A percentile compares a stretch with the other conserved stretches of the same genome.
These are phyloP conservation scores for Nitzschia sp. DNA, from an alignment of 108 stramenopile species.

Conservation along the genomic window DNA sequence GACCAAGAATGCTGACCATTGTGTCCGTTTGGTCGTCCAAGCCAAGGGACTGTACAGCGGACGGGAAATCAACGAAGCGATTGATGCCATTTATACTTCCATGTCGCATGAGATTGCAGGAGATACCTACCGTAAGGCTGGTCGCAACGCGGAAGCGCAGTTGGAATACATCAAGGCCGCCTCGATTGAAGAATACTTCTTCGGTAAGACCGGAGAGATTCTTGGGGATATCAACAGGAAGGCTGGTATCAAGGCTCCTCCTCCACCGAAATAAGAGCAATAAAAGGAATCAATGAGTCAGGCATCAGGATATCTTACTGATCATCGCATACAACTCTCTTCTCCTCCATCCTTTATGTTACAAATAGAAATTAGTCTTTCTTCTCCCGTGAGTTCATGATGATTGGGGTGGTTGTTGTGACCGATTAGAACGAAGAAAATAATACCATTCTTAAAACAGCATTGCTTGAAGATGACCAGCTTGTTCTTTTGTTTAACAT, in stretches of 20 bases:
- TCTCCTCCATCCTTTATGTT: neutral
- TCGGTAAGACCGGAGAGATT: slow-evolving; percentile 40
- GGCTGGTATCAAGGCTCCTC: slow-evolving; percentile 48
- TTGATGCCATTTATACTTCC: slow-evolving; percentile 34
- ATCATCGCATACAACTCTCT: neutral
- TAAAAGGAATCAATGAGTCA: neutral
- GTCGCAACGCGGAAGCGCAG: slow-evolving; percentile 42
- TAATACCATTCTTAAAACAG: too few relatives aligned
- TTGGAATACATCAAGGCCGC: slow-evolving; percentile 47
- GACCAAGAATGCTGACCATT: slow-evolving; percentile 48
- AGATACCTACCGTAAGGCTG: slow-evolving; percentile 47
- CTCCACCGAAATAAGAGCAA: slow-evolving; percentile 21
- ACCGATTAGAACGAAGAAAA: too few relatives aligned
- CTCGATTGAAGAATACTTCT: slow-evolving; percentile 39
- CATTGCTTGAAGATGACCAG: too few relatives aligned
- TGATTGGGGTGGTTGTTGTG: too few relatives aligned
- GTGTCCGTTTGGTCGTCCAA: slow-evolving; percentile 41
- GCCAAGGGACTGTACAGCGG: slow-evolving; percentile 44
- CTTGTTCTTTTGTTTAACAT: too few relatives aligned
- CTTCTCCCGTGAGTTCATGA: neutral
- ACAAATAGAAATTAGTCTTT: neutral
- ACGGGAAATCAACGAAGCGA: slow-evolving; percentile 40
- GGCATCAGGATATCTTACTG: neutral
- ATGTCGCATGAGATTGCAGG: slow-evolving; percentile 36
- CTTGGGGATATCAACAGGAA: slow-evolving; percentile 40